Percentiles rank a stretch among this genome's conserved stretches.
Conservation (phyloP, 176 grass and related monocot species). For the Carex kokanica region DNA sequence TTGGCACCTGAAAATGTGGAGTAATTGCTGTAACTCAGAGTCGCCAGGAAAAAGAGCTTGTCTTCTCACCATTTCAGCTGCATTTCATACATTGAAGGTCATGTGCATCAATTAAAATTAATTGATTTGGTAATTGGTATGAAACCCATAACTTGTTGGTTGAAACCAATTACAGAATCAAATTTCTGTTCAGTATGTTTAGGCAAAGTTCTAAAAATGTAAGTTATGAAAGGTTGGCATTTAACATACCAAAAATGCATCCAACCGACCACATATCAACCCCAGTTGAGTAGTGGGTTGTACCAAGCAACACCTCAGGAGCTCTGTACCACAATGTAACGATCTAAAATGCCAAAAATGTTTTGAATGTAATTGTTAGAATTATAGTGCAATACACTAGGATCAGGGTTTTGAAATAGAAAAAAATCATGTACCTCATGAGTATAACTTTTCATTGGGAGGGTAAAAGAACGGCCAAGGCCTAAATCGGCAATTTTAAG, state of each 20-base stretch:
- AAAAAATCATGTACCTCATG: conserved; percentile 65
- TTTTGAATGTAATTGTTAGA: neutral
- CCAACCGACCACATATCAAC: too few relatives aligned
- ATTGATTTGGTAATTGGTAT: too few relatives aligned
- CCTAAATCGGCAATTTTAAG: conserved; percentile 94
- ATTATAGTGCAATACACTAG: neutral
- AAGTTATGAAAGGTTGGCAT: too few relatives aligned
- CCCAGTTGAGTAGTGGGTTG: conserved; percentile 84
- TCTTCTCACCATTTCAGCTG: too few relatives aligned
- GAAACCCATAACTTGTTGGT: too few relatives aligned
- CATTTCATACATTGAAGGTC: too few relatives aligned
- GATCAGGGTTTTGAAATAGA: neutral
- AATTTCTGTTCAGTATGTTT: too few relatives aligned
- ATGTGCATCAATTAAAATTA: too few relatives aligned
- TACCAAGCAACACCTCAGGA: conserved; percentile 90
- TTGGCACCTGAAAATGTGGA: conserved; percentile 85
- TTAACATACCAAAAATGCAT: too few relatives aligned
- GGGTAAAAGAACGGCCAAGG: conserved; percentile 68
- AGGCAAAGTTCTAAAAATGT: too few relatives aligned
- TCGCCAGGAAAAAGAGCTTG: too few relatives aligned
- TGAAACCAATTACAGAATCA: too few relatives aligned
- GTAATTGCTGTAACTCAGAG: conserved; percentile 92
- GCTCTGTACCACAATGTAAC: conserved; percentile 97
- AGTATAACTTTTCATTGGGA: conserved; percentile 95
- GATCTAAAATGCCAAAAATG: conserved; percentile 44